These are phyloP conservation scores for Bidens hawaiensis DNA, from an alignment of 140 eudicot genomes.

Conservation along the genomic window DNA sequence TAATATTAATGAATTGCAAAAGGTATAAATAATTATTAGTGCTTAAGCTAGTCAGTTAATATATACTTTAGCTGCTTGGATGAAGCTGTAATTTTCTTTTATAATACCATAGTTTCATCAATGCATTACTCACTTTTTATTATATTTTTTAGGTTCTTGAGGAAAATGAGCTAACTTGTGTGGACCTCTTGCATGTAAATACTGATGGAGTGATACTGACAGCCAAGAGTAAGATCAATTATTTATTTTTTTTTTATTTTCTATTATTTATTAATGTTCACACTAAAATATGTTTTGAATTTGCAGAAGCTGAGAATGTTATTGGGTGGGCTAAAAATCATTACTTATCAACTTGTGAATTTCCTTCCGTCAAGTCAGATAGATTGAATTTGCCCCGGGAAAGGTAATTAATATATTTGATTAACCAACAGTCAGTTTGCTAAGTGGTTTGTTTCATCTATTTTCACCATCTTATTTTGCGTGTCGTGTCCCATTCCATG, in stretches of 20 bases:
- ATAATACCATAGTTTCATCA: not conserved
- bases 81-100: not conserved
- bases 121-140: too few relatives aligned
- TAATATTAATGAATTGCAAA: conserved; percentile 77
- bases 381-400: conserved; percentile 67
- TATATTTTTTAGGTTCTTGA: conserved; percentile 73
- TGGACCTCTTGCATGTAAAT: conserved; percentile 76
- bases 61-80: not conserved
- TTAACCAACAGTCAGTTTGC: not conserved
- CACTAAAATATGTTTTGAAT: conserved; percentile 1
- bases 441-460: not conserved
- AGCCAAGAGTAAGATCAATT: conserved; percentile 59
- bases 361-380: conserved; percentile 66
- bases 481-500: conserved; percentile 1
- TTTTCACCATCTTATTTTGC: not conserved
- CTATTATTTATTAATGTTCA: not conserved
- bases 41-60: not conserved
- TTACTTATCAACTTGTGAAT: conserved; percentile 64
- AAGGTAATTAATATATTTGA: conserved; percentile 48
- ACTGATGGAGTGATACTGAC: conserved; percentile 88
- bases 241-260: too few relatives aligned
- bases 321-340: conserved; percentile 98
- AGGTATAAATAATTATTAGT: conserved; percentile 42
- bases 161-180: conserved; percentile 73
- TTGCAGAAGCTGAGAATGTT: conserved; percentile 86